Evolutionary conservation across 75 land plant genomes (phyloP), one percentile per base, ranked within the genome.

Genomic region (Cryptomeria japonica): DNA sequence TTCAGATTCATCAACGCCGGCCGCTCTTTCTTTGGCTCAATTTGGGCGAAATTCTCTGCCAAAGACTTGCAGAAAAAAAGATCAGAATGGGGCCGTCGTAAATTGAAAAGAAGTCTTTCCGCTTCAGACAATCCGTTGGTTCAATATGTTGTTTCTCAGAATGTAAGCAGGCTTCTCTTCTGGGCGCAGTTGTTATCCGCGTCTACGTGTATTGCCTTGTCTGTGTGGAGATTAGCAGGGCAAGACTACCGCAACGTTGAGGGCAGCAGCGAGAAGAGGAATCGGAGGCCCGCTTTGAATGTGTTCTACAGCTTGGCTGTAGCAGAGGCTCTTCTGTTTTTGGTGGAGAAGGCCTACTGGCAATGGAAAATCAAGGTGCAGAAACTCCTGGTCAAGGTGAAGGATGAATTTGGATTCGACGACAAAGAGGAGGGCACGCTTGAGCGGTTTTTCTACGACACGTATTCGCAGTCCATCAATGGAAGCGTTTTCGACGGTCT

Each of bases 401-500:
- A 85, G 84, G 72, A 88, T 13, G 89, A 93, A 16, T 95, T 93
- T 47, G 88, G 88, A 22, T 83, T 96, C 47, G 89, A 89, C 25
- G 38, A 84, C 86, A 91, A 37, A 76, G 61, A 39, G 87, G 94
- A 6, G 96, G 16, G 55, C 16, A 13, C 15, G 55, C 55, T 51
- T 51, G 16, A 1, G 14, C 16, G 55, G 15, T 51, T 97, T 90
- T 96, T 97, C 89, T 96, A 96, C 51, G 93, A 97, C 84, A 92
- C 96, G 9, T 97, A 95, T 56, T 91, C 94, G 5, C 91, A 44
- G 85, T 94, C 96, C 84, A 53, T 97, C 16, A 88, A 90, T 41
- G 96, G 93, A 31, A 97, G 96, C 92, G 89, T 97, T 38, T 97
- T 95, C 68, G 95, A 96, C 86, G 96, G 99, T 0, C 25, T 96